Evolutionary conservation across 371 early-diverging fungal species (phyloP).

Genomic region (Apophysomyces sp.): DNA sequence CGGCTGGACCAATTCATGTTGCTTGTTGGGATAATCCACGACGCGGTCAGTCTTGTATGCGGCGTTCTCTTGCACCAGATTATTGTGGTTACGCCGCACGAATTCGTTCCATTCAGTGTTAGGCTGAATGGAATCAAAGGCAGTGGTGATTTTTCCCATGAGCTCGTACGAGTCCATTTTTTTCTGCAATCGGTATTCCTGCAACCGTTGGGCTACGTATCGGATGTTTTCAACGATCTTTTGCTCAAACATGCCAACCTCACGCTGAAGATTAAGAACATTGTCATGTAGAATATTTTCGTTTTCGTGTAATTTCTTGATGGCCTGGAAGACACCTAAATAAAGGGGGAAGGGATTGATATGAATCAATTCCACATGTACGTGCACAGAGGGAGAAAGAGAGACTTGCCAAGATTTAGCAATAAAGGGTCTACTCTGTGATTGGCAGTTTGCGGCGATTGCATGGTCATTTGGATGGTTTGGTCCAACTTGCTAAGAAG

Average conservation of each 20-base stretch:
- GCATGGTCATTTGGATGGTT: conserved; percentile 17
- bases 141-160: conserved; percentile 21
- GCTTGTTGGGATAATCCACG: conserved; percentile 41
- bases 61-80: conserved; percentile 36
- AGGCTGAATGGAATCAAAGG: conserved; percentile 24
- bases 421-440: conserved; percentile 37
- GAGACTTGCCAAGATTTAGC: conserved; percentile 28
- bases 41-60: conserved; percentile 40
- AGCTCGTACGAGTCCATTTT: conserved; percentile 28
- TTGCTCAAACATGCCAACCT: conserved; percentile 39
- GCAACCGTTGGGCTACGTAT: conserved; percentile 20
- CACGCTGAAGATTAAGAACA: conserved; percentile 39
- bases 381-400: not conserved
- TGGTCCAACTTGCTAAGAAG: conserved; percentile 28
- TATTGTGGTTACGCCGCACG: conserved; percentile 29
- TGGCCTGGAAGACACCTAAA: conserved; percentile 26
- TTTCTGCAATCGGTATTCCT: conserved; percentile 32
- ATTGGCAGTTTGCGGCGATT: conserved; percentile 24
- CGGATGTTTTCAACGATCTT: conserved; percentile 35
- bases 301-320: conserved; percentile 29
- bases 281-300: conserved; percentile 46
- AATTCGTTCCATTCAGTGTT: conserved; percentile 48
- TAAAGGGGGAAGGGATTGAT: no score
- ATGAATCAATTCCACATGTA: no score
- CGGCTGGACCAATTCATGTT: conserved; percentile 29